Evolutionary conservation across 495 filamentous ascomycete genomes (phyloP), one percentile per base, ranked within the genome.

Genomic region (Oidiodendron maius): DNA sequence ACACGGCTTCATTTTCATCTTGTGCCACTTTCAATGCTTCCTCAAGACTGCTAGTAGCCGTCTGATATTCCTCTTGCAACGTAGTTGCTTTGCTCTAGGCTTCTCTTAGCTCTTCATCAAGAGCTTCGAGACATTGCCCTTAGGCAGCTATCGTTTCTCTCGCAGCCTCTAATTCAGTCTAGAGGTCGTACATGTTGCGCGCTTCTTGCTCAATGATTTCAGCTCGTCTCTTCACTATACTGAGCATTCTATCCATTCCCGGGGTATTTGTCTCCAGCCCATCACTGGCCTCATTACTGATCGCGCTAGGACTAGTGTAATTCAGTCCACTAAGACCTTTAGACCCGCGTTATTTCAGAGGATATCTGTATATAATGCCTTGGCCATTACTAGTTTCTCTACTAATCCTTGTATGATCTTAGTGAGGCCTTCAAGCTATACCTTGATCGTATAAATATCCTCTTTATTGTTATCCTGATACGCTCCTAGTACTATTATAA

Each of bases 161-260:
- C 44, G 50, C 50, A 11, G 43, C 38, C 10, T 48, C 44, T 37
- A 53, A 38, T 53, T 53, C 37, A 34, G 44, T 38, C 43, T 53
- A 20, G 50, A 53, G 50, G 50, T 53, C 44, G 25, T 53, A 25
- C 23, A 43, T 26, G 43, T 34, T 28, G 35, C 21, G 44, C 22
- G 18, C 50, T 48, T 53, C 50, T 53, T 53, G 50, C 43, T 48
- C 50, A 17, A 53, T 41, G 50, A 53, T 38, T 48, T 38, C 25
- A 3, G 50, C 50, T 28, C 50, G 44, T 53, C 37, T 53, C 23
- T 38, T 53, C 21, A 53, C 50, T 35, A 53, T 38, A 41, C 16
- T 38, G 21, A 53, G 44, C 44, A 53, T 53, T 48, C 43, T 35
- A 22, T 53, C 43, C 16, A 53, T 23, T 41, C 43, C 44, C 3